Evolutionary conservation across 176 grass and related monocot species (phyloP).

Genomic region (Aechmea fasciata): DNA sequence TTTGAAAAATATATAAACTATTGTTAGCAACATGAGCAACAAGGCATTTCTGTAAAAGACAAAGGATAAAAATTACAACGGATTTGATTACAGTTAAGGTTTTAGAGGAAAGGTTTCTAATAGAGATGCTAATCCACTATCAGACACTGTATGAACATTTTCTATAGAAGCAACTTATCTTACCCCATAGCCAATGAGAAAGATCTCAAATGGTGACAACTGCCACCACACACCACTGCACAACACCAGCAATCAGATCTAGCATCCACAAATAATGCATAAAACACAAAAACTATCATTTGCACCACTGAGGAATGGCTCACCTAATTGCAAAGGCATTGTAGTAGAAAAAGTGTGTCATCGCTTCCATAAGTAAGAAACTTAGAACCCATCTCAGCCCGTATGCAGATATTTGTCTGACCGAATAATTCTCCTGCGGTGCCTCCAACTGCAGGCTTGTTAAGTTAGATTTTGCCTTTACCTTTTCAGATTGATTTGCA

Average conservation of each 20-base stretch:
- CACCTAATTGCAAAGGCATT: conserved; percentile 89
- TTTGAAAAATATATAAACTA: no score
- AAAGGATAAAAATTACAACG: no score
- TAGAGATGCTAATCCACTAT: no score
- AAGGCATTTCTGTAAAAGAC: no score
- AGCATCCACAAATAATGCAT: neutral
- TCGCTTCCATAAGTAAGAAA: conserved; percentile 71
- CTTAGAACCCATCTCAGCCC: conserved; percentile 59
- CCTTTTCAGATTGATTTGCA: no score
- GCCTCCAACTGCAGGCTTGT: conserved; percentile 62
- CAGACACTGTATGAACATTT: neutral
- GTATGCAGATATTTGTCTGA: conserved; percentile 53
- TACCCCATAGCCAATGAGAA: conserved; percentile 95
- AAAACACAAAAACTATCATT: neutral
- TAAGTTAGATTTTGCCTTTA: conserved; percentile 13
- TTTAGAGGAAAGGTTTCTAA: no score
- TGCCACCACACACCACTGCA: conserved; percentile 73
- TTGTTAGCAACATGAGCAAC: no score
- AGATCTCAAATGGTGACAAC: conserved; percentile 72
- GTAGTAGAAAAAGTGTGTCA: conserved; percentile 88
- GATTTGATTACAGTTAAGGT: no score
- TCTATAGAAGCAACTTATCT: conserved; percentile 24
- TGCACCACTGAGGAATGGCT: conserved; percentile 5
- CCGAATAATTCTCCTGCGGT: conserved; percentile 72
- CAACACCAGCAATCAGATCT: conserved; percentile 14